Evolutionary conservation across 345 rosid genomes (phyloP), one percentile per base, ranked within the genome.

Genomic region (Citrus australasica): DNA sequence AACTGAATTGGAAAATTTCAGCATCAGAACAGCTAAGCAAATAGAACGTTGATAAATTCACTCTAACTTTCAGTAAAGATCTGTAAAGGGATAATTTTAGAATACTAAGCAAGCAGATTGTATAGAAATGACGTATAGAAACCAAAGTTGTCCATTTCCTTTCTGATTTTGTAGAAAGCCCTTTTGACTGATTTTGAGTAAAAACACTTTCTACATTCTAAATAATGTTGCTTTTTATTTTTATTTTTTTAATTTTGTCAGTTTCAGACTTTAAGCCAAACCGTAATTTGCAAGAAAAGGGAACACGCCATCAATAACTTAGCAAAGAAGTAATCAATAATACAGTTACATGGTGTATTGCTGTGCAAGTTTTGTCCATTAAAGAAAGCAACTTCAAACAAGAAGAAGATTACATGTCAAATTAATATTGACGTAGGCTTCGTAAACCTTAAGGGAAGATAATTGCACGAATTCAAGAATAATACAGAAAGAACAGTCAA

Each of bases 1-100:
- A 92, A 81, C 93, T 90, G 88, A n/a, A 62, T 5, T 25, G 5
- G 66, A 13, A 27, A 62, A 62, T 24, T 28, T 62, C 66, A 13
- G 27, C 6, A 72, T 56, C 71, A 46, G 61, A 63, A 63, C 69
- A 79, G 64, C 38, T 46, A 46, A 46, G 17, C 51, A 46, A 46
- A 46, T 46, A 46, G 16, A 46, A 46, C 5, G 17, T 13, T 46
- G 17, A 46, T 46, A 46, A 46, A 46, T 46, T 70, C 21, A 27
- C 42, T 61, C 2, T 11, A 14, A 10, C 7, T 27, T 62, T 62
- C 17, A 62, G 32, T 62, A 62, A 62, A 27, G 66, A 27, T 11
- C 35, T 6, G 33, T 30, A 27, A 62, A 62, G 13, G 19, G 13
- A n/a, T 14, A 62, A 11, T 25, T 13, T 62, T 46, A 46, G 17